A percentile compares a stretch with the other conserved stretches of the same genome.
Evolutionary conservation across 345 rosid genomes (phyloP).

Genomic region (Stellera chamaejasme): DNA sequence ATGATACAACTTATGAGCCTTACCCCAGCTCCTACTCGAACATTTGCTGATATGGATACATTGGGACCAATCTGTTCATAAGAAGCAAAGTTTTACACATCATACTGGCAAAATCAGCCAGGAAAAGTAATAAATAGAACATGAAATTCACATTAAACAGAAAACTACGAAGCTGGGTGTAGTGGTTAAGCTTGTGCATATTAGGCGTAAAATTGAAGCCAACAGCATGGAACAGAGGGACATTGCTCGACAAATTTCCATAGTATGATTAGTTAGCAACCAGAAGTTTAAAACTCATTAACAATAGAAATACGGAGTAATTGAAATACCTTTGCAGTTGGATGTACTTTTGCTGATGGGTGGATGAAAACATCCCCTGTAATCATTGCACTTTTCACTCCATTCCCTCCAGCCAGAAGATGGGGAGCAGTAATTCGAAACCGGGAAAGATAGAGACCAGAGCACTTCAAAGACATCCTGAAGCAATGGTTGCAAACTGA

Average conservation of each 20-base stretch:
- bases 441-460: slow-evolving; percentile 62
- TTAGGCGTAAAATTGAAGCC: no score
- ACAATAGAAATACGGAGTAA: background rate
- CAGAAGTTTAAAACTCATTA: background rate
- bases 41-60: slow-evolving; percentile 62
- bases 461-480: slow-evolving; percentile 68
- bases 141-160: no score
- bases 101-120: background rate
- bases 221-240: no score
- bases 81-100: background rate
- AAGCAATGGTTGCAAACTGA: slow-evolving; percentile 7
- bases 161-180: no score
- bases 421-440: slow-evolving; percentile 43
- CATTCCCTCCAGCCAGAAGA: slow-evolving; percentile 56
- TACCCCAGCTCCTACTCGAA: slow-evolving; percentile 55
- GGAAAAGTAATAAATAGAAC: no score
- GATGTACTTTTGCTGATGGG: slow-evolving; percentile 82
- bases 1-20: slow-evolving; percentile 69
- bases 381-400: slow-evolving; percentile 37
- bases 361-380: slow-evolving; percentile 73
- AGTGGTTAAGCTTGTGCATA: no score
- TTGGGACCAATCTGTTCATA: slow-evolving; percentile 47
- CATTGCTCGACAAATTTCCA: no score
- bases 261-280: background rate
- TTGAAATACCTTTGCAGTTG: slow-evolving; percentile 61